Percentiles rank a stretch among this genome's conserved stretches.
Conservation (phyloP, 2,329 filamentous ascomycete genomes). For the Aspergillus brasiliensis region DNA sequence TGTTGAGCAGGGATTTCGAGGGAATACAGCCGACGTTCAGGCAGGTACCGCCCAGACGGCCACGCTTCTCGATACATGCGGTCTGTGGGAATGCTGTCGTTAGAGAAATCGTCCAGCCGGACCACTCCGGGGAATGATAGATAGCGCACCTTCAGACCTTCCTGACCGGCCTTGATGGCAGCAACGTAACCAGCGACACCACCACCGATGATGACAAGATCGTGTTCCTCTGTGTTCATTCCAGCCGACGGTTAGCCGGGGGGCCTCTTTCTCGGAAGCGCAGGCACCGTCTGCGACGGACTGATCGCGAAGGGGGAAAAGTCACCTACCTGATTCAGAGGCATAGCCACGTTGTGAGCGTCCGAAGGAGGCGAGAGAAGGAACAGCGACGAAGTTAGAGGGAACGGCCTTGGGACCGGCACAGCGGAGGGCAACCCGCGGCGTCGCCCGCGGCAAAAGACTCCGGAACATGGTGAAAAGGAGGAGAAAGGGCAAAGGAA, state of each 20-base stretch:
- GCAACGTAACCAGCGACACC: slow-evolving; percentile 98
- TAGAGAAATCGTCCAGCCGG: slow-evolving; percentile 15
- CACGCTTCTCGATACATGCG: slow-evolving; percentile 97
- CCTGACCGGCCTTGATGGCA: slow-evolving; percentile 97
- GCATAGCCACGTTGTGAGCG: slow-evolving; percentile 59
- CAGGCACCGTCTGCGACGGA: slow-evolving; percentile 10
- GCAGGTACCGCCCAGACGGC: slow-evolving; percentile 91
- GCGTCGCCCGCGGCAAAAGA: slow-evolving; percentile 52
- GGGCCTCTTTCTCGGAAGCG: slow-evolving; percentile 19
- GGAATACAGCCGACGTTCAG: slow-evolving; percentile 99
- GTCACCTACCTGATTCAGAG: slow-evolving; percentile 50
- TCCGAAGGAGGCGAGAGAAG: slow-evolving; percentile 51
- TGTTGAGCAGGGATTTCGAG: slow-evolving; percentile 99
- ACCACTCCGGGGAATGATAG: not conserved
- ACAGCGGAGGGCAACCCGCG: slow-evolving; percentile 46
- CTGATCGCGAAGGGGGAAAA: not conserved
- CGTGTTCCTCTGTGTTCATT: slow-evolving; percentile 74
- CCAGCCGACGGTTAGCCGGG: slow-evolving; percentile 19
- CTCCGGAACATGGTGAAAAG: slow-evolving; percentile 54
- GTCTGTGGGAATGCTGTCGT: slow-evolving; percentile 59
- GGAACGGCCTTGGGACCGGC: slow-evolving; percentile 39
- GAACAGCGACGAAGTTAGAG: slow-evolving; percentile 39
- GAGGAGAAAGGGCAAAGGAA: slow-evolving; percentile 24
- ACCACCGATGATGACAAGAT: slow-evolving; percentile 95
- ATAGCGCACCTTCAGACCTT: slow-evolving; percentile 80